phyloP scores from a whole-genome alignment of 495 filamentous ascomycete genomes.

The Talaromyces nanjingensis region DNA sequence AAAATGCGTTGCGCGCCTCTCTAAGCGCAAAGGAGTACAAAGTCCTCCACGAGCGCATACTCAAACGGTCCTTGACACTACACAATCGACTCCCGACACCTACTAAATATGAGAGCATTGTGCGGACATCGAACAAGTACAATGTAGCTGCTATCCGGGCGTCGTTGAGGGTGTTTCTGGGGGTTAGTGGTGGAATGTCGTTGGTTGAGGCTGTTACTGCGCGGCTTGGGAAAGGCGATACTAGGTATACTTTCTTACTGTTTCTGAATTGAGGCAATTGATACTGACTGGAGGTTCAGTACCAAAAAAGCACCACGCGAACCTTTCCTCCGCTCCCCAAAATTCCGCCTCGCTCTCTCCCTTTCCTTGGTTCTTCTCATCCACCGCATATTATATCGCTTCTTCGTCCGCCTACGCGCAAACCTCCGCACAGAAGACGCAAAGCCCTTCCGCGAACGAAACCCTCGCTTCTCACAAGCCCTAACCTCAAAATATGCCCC shows the following conservation, averaged over 20 bases:
- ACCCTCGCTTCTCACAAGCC: slow-evolving; percentile 64
- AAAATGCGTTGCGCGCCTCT: slow-evolving; percentile 75
- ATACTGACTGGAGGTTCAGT: not conserved
- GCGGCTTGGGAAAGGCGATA: slow-evolving; percentile 32
- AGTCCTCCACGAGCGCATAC: slow-evolving; percentile 68
- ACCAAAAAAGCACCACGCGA: slow-evolving; percentile 35
- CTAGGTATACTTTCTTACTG: slow-evolving; percentile 17
- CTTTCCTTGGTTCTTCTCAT: slow-evolving; percentile 78
- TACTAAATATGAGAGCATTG: slow-evolving; percentile 42
- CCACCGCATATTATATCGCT: slow-evolving; percentile 84
- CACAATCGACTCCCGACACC: slow-evolving; percentile 55
- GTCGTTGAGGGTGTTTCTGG: slow-evolving; percentile 68
- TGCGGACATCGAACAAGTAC: slow-evolving; percentile 56
- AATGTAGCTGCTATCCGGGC: slow-evolving; percentile 74
- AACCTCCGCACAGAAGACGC: slow-evolving; percentile 71
- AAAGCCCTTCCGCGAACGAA: slow-evolving; percentile 68
- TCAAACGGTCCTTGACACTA: slow-evolving; percentile 52
- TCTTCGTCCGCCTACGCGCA: slow-evolving; percentile 71
- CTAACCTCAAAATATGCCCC: slow-evolving; percentile 80
- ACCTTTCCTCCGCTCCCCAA: slow-evolving; percentile 58
- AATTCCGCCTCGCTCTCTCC: slow-evolving; percentile 70
- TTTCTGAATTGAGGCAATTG: not conserved
- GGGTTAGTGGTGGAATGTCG: slow-evolving; percentile 62
- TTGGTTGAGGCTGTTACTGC: slow-evolving; percentile 52
- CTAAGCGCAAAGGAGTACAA: slow-evolving; percentile 82